Conservation (phyloP, 2,329 filamentous ascomycete genomes). For the Rhexocercosporidium sp. region DNA sequence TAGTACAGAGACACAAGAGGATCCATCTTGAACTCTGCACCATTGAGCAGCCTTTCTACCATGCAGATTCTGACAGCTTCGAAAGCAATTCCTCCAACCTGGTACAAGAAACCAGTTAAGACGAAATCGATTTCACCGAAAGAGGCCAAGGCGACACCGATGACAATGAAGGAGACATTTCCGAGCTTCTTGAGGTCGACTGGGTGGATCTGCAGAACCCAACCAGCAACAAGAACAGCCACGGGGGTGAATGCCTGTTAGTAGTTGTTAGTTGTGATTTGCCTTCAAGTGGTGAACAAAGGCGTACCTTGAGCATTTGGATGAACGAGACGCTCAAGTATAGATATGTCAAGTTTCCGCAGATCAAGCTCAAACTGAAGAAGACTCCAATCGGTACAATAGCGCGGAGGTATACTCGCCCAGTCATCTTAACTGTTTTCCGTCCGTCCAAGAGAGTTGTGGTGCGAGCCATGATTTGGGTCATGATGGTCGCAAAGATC, state of each 20-base stretch:
- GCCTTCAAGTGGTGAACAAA: too few species aligned
- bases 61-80: slow-evolving; percentile 84
- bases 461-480: slow-evolving; percentile 88
- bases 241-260: slow-evolving; percentile 88
- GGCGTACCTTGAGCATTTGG: slow-evolving; percentile 93
- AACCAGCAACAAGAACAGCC: slow-evolving; percentile 87
- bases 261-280: slow-evolving; percentile 20
- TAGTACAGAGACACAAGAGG: slow-evolving; percentile 88
- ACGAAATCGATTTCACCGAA: slow-evolving; percentile 96
- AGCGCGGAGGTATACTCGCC: slow-evolving; percentile 87
- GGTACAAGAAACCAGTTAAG: slow-evolving; percentile 78
- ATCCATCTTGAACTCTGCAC: slow-evolving; percentile 90
- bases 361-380: slow-evolving; percentile 96
- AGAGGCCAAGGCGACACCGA: slow-evolving; percentile 93
- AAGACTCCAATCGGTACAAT: slow-evolving; percentile 95
- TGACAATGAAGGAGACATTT: slow-evolving; percentile 93
- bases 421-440: slow-evolving; percentile 97
- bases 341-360: slow-evolving; percentile 93
- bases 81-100: slow-evolving; percentile 78
- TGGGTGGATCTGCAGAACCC: slow-evolving; percentile 78
- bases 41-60: slow-evolving; percentile 82
- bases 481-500: slow-evolving; percentile 90
- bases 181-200: slow-evolving; percentile 86
- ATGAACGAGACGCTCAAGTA: slow-evolving; percentile 97
- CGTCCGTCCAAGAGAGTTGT: slow-evolving; percentile 90